Conservation (phyloP, 116 monocot genomes). For the Papilionanthe hybrid region DNA sequence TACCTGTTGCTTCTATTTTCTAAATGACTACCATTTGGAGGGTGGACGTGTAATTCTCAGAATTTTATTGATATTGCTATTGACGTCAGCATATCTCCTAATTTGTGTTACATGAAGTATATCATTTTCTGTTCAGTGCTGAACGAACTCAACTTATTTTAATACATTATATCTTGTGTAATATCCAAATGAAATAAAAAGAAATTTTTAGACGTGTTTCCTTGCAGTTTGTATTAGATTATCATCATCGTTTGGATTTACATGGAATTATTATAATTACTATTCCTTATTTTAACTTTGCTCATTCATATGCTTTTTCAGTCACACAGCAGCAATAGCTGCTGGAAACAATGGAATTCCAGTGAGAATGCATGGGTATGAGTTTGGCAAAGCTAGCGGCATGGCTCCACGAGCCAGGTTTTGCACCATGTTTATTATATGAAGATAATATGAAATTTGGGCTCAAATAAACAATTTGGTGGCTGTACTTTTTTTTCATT, state of each 20-base stretch:
- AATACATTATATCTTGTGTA: not conserved
- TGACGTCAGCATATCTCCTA: not conserved
- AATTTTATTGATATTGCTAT: not conserved
- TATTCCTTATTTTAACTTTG: not conserved
- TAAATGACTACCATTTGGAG: not conserved
- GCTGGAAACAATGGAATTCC: slow-evolving; percentile 98
- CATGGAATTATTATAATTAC: not conserved
- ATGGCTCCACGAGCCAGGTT: slow-evolving; percentile 99
- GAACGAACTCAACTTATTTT: not conserved
- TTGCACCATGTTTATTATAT: slow-evolving; percentile 7
- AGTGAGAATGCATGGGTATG: slow-evolving; percentile 81
- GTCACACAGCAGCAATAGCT: slow-evolving; percentile 95
- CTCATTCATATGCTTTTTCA: slow-evolving; percentile 20
- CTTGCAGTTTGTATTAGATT: not conserved
- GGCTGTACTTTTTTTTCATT: not conserved
- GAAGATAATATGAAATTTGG: not conserved
- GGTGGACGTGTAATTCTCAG: not conserved
- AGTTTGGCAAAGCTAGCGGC: slow-evolving; percentile 96
- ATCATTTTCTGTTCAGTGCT: not conserved
- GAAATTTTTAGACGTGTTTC: not conserved
- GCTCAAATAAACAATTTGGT: not conserved
- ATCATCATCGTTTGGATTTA: not conserved
- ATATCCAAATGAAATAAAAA: not conserved
- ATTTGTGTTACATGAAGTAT: not conserved
- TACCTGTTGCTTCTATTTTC: not conserved